Evolutionary conservation across 768 basidiomycete species (phyloP), one percentile per base, ranked within the genome.

Genomic region (Cyclocybe cylindracea): DNA sequence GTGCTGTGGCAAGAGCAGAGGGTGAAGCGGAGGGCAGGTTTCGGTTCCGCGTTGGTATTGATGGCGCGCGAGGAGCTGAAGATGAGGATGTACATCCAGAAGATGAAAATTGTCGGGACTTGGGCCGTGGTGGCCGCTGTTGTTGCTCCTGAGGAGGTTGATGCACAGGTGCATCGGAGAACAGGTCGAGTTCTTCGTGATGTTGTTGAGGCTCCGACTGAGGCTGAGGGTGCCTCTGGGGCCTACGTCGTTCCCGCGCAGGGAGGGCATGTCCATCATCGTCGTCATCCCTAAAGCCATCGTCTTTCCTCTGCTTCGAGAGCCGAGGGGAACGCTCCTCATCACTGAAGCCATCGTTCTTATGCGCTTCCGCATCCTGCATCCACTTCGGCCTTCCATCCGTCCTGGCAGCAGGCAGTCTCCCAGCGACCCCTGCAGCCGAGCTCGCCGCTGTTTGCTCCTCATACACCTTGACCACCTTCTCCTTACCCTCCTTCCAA

Each of bases 401-500:
- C 46, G 31, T 48, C 29, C 48, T 59, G 7, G 57, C 57, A 36
- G 66, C 50, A 32, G 54, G 39, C 24, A 63, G 58, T 52, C 50
- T 10, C 59, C 58, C 18, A 66, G 51, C 31, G 8, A n/a, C n/a
- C 33, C 44, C 18, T 19, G 5, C 24, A 11, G 8, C 4, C 3
- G 29, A 10, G 42, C 42, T 19, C 7, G 44, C 58, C 16, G 59
- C 66, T 1, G 78, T 70, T 29, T 79, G 82, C 63, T 98, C 96
- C 63, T 93, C 94, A 49, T 94, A 91, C 4, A 76, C 87, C 67
- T 91, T 92, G 65, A 84, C 78, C 2, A 90, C 87, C 50, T 76
- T 81, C 66, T 89, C 90, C 64, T 83, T 91, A 6, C 92, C 86
- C 53, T 87, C 82, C 58, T 84, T 89, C 92, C 90, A 97, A 46